phyloP scores from a whole-genome alignment of 139 green algal genomes.

The Closterium sp. region DNA sequence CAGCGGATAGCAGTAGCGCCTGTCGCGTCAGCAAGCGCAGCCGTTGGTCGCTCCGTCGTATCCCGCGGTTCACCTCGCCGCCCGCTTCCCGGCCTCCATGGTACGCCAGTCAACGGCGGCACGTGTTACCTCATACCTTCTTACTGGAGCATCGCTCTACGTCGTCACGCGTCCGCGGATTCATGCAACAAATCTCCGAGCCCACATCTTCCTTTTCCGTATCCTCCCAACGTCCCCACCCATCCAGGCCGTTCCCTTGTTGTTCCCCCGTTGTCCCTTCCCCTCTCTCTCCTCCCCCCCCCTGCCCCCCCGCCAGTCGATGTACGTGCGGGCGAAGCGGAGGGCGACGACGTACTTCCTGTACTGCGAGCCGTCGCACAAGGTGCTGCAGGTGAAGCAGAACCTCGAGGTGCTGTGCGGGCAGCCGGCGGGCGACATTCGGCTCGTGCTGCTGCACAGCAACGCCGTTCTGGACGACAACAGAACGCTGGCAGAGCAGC shows the following conservation, averaged over 20 bases:
- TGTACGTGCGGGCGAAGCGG: conserved; percentile 75
- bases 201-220: not conserved
- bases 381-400: conserved; percentile 76
- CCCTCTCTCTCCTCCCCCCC: no score
- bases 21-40: no score
- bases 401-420: conserved; percentile 68
- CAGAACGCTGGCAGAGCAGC: conserved; percentile 73
- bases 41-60: no score
- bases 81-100: not conserved
- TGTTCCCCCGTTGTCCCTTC: no score
- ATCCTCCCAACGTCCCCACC: not conserved
- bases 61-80: not conserved
- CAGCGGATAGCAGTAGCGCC: no score
- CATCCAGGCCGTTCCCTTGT: not conserved
- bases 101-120: not conserved
- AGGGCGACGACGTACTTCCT: conserved; percentile 80
- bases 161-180: not conserved
- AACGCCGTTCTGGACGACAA: conserved; percentile 60
- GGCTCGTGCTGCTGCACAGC: conserved; percentile 37
- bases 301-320: conserved; percentile 40
- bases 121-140: not conserved
- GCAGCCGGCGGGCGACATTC: conserved; percentile 65
- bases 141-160: not conserved
- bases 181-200: not conserved
- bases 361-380: conserved; percentile 78